These are phyloP conservation scores for Hyphopichia fennica DNA, from an alignment of 1,139 yeast genomes.

Conservation along the genomic window DNA sequence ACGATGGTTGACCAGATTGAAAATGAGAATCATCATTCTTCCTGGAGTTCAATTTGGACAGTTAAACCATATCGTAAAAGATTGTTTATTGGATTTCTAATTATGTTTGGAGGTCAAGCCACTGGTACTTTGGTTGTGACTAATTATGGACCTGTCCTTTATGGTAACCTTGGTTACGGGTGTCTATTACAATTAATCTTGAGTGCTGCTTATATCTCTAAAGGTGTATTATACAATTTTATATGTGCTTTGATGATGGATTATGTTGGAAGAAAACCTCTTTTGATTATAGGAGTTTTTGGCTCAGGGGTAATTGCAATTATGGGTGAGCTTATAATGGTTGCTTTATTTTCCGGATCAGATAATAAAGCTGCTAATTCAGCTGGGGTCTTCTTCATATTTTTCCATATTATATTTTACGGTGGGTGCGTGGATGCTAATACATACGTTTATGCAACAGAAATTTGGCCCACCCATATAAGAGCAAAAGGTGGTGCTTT, in stretches of 20 bases:
- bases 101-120: neutral
- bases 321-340: neutral
- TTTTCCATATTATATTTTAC: neutral
- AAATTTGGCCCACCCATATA: neutral
- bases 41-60: neutral
- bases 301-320: neutral
- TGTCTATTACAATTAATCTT: neutral
- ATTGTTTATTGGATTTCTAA: neutral
- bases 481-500: neutral
- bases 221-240: neutral
- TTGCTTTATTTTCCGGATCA: neutral
- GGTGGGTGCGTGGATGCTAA: neutral
- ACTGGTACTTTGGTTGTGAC: neutral
- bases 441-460: neutral
- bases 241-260: neutral
- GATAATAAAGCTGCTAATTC: neutral
- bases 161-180: neutral
- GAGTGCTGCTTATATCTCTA: neutral
- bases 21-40: neutral
- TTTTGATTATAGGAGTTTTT: neutral
- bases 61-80: neutral
- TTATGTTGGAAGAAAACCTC: neutral
- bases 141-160: neutral
- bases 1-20: neutral
- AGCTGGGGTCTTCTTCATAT: neutral